These are phyloP conservation scores for Pythium vanterpoolii DNA, from an alignment of 352 stramenopile genomes.

Conservation along the genomic window DNA sequence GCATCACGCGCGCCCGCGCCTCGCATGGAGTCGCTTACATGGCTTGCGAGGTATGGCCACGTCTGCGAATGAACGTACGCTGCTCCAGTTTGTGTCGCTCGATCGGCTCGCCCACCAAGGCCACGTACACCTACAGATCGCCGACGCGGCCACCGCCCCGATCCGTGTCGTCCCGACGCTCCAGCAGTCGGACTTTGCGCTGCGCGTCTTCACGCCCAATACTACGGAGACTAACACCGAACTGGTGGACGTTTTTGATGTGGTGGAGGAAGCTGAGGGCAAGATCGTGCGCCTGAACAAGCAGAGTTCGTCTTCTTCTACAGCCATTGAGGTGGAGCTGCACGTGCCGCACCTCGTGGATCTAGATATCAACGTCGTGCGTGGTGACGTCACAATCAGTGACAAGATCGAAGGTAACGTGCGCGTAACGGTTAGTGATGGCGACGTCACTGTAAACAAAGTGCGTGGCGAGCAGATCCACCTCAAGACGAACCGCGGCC, in stretches of 20 bases:
- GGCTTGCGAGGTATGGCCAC: slow-evolving; percentile 1
- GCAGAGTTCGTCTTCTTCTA: background rate
- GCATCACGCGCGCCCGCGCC: background rate
- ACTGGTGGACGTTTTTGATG: slow-evolving; percentile 23
- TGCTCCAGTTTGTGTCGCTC: slow-evolving; percentile 31
- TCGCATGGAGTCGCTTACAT: background rate
- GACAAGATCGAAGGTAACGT: slow-evolving; percentile 79
- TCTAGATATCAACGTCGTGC: slow-evolving; percentile 43
- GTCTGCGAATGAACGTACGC: background rate
- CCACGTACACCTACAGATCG: slow-evolving; percentile 40
- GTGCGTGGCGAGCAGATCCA: slow-evolving; percentile 50
- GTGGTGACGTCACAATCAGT: slow-evolving; percentile 39
- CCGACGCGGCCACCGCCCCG: slow-evolving; percentile 27
- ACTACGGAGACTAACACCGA: background rate
- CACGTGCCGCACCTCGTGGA: slow-evolving; percentile 29
- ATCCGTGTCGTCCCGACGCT: slow-evolving; percentile 53
- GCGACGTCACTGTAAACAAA: slow-evolving; percentile 61
- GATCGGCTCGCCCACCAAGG: slow-evolving; percentile 38
- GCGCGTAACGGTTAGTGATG: slow-evolving; percentile 51
- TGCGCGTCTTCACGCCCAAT: slow-evolving; percentile 23
- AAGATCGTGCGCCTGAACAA: slow-evolving; percentile 13
- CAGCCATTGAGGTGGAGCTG: slow-evolving; percentile 19
- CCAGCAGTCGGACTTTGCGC: slow-evolving; percentile 41
- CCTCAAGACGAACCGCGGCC: slow-evolving; percentile 63
- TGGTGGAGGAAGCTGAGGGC: slow-evolving; percentile 25